Conservation (phyloP, 2,329 filamentous ascomycete genomes). For the Hypoxylon sp. region DNA sequence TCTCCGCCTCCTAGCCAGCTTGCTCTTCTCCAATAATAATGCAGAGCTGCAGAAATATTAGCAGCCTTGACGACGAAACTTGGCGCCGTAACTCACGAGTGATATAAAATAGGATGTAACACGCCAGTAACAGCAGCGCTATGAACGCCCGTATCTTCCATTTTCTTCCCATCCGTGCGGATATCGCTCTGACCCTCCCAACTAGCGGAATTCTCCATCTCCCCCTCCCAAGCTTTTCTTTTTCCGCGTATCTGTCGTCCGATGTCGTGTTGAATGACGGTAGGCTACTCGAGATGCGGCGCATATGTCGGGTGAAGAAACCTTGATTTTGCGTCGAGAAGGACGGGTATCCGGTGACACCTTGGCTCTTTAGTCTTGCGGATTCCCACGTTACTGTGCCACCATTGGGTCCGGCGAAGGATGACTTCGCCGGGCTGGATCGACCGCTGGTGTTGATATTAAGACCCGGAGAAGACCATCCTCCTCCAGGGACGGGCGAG, state of each 20-base stretch:
- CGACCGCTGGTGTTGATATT: slow-evolving; percentile 74
- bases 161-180: slow-evolving; percentile 67
- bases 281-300: slow-evolving; percentile 79
- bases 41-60: slow-evolving; percentile 54
- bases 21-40: slow-evolving; percentile 74
- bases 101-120: slow-evolving; percentile 73
- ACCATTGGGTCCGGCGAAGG: slow-evolving; percentile 59
- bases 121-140: slow-evolving; percentile 65
- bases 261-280: slow-evolving; percentile 71
- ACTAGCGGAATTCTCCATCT: slow-evolving; percentile 60
- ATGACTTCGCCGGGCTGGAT: slow-evolving; percentile 68
- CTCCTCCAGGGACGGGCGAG: slow-evolving; percentile 82
- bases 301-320: slow-evolving; percentile 87
- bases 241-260: slow-evolving; percentile 69
- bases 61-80: slow-evolving; percentile 11
- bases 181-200: slow-evolving; percentile 56
- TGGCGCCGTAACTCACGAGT: slow-evolving; percentile 68
- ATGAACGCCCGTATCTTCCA: slow-evolving; percentile 70
- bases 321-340: slow-evolving; percentile 84
- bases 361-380: slow-evolving; percentile 78
- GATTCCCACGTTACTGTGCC: slow-evolving; percentile 80
- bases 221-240: slow-evolving; percentile 76
- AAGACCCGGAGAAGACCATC: slow-evolving; percentile 86
- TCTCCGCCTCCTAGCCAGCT: slow-evolving; percentile 81
- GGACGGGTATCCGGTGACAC: slow-evolving; percentile 77